Percentiles rank a stretch among this genome's conserved stretches.
phyloP scores from a whole-genome alignment of 176 grass and related monocot species.

The Cenchrus purpureus region DNA sequence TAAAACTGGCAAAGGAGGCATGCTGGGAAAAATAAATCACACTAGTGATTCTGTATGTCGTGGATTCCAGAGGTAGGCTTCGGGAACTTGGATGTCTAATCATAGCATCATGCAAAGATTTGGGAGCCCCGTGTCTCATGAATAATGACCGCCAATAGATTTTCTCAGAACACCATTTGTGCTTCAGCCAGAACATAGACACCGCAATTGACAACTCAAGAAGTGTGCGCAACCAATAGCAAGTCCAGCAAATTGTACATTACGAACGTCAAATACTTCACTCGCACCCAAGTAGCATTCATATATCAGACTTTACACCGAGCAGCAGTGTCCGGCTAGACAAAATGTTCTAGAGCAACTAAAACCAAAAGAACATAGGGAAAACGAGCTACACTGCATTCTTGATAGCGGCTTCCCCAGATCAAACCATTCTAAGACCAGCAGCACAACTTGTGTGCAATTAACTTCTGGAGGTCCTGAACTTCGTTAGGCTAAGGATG shows the following conservation, averaged over 20 bases:
- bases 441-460: not conserved
- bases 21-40: not conserved
- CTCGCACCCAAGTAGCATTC: conserved; percentile 18
- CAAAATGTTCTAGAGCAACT: conserved; percentile 9
- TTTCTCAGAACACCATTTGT: not conserved
- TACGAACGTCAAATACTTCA: not conserved
- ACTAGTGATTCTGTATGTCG: no score
- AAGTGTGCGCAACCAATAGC: not conserved
- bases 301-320: conserved; percentile 19
- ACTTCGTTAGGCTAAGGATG: conserved; percentile 26
- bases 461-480: not conserved
- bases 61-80: no score
- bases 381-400: not conserved
- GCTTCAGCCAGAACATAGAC: not conserved
- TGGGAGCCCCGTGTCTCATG: not conserved
- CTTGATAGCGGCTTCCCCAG: conserved; percentile 11
- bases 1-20: not conserved
- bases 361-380: conserved; percentile 6
- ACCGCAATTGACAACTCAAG: not conserved
- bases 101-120: not conserved
- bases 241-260: not conserved
- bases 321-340: not conserved
- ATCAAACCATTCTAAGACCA: not conserved
- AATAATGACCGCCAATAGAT: not conserved
- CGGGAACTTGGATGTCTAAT: not conserved